These are phyloP conservation scores for Papilionanthe hybrid DNA, from an alignment of 116 monocot species.

Conservation along the genomic window DNA sequence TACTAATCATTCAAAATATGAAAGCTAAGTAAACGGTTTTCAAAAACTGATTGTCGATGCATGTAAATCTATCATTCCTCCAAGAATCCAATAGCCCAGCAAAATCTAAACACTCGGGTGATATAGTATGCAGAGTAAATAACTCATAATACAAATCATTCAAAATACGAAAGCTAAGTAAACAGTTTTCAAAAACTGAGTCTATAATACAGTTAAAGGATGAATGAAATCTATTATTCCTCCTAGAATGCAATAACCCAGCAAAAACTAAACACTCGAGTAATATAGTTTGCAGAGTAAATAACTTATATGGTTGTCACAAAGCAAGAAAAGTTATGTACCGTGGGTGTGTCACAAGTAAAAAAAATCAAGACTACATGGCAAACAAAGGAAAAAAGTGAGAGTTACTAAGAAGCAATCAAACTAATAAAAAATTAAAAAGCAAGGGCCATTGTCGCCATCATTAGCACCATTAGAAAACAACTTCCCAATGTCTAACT, in stretches of 20 bases:
- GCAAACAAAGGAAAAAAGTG: neutral
- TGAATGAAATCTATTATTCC: neutral
- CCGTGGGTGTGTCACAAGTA: neutral
- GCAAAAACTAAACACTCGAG: neutral
- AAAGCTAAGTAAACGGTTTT: neutral
- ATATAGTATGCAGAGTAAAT: neutral
- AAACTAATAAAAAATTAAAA: neutral
- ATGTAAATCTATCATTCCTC: neutral
- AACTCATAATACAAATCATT: neutral
- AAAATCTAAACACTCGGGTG: neutral
- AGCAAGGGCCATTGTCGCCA: neutral
- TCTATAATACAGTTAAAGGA: no score
- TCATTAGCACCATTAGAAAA: neutral
- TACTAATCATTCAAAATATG: neutral
- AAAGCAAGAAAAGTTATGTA: neutral
- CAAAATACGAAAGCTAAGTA: neutral
- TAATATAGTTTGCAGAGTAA: neutral
- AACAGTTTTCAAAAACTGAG: neutral
- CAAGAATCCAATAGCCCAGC: neutral
- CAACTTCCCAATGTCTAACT: neutral
- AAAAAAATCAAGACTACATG: neutral
- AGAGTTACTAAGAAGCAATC: neutral
- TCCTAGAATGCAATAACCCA: neutral
- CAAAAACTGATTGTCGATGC: neutral
- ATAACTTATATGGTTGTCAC: neutral